phyloP scores from a whole-genome alignment of 1,139 yeast species.

The Yamadazyma kanchanaburiensis region DNA sequence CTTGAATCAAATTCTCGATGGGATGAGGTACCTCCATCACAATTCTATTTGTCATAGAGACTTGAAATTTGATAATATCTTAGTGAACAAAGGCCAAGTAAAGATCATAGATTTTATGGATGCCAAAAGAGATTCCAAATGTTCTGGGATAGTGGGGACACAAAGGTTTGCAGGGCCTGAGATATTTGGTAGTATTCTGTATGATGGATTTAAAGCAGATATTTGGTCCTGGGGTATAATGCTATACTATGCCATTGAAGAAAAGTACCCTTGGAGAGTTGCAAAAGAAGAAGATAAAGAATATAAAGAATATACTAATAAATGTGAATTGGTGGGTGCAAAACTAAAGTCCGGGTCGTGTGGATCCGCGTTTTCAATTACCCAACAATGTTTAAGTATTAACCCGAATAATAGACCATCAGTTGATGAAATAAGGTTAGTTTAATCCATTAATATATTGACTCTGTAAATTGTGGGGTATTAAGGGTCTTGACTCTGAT shows the following conservation, averaged over 20 bases:
- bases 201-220: slow-evolving; percentile 42
- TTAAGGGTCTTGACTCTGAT: too few species aligned
- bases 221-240: slow-evolving; percentile 51
- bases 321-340: too few species aligned
- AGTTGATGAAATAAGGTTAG: too few species aligned
- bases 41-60: slow-evolving; percentile 38
- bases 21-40: slow-evolving; percentile 30
- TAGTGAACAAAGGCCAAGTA: slow-evolving; percentile 24
- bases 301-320: slow-evolving; percentile 2
- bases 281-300: slow-evolving; percentile 7
- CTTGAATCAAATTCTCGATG: slow-evolving; percentile 32
- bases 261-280: slow-evolving; percentile 33
- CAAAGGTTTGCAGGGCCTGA: slow-evolving; percentile 48
- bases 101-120: slow-evolving; percentile 38
- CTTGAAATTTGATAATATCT: slow-evolving; percentile 38
- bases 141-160: slow-evolving; percentile 50
- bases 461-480: too few species aligned
- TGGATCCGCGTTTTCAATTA: too few species aligned
- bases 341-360: too few species aligned
- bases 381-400: too few species aligned
- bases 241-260: slow-evolving; percentile 26
- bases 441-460: too few species aligned
- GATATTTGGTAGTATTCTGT: slow-evolving; percentile 28
- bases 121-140: slow-evolving; percentile 17
- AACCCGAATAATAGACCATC: too few species aligned